A percentile compares a stretch with the other conserved stretches of the same genome.
Conservation (phyloP, 1,284 basidiomycete genomes). For the Trametes pubescens region DNA sequence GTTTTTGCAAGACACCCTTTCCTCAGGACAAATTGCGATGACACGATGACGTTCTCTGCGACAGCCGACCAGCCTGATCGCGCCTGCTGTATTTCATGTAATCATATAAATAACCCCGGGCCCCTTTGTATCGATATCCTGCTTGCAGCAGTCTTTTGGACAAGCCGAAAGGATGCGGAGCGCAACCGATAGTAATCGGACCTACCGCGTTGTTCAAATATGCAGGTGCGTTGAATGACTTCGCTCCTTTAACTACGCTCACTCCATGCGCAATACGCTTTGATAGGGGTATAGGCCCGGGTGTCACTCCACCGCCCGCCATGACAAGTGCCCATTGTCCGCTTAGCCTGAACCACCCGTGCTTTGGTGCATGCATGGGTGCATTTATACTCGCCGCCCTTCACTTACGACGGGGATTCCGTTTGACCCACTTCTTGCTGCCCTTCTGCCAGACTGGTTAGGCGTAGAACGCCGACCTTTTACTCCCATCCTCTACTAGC, state of each 20-base stretch:
- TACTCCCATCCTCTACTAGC: not conserved
- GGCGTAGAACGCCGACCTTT: constrained; percentile 23
- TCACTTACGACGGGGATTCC: not conserved
- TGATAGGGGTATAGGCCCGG: not conserved
- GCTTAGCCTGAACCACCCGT: constrained; percentile 12
- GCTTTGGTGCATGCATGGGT: constrained; percentile 10
- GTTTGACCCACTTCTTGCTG: constrained; percentile 10
- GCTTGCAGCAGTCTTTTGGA: too few relatives aligned
- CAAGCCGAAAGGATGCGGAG: too few relatives aligned
- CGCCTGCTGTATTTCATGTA: too few relatives aligned
- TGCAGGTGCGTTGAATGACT: too few relatives aligned
- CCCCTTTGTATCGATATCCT: too few relatives aligned
- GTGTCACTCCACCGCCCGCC: not conserved
- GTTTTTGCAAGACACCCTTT: too few relatives aligned
- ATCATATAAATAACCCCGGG: too few relatives aligned
- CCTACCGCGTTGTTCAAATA: too few relatives aligned
- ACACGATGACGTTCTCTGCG: too few relatives aligned
- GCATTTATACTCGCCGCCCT: constrained; percentile 2
- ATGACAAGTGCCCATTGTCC: constrained; percentile 15
- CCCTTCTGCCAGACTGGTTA: not conserved
- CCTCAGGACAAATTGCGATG: too few relatives aligned
- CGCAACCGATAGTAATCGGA: too few relatives aligned
- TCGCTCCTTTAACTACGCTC: not conserved
- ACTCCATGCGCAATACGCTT: not conserved
- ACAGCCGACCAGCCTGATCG: too few relatives aligned